These are phyloP conservation scores for Eragrostis tef DNA, from an alignment of 202 grass and related monocot species.

Conservation along the genomic window DNA sequence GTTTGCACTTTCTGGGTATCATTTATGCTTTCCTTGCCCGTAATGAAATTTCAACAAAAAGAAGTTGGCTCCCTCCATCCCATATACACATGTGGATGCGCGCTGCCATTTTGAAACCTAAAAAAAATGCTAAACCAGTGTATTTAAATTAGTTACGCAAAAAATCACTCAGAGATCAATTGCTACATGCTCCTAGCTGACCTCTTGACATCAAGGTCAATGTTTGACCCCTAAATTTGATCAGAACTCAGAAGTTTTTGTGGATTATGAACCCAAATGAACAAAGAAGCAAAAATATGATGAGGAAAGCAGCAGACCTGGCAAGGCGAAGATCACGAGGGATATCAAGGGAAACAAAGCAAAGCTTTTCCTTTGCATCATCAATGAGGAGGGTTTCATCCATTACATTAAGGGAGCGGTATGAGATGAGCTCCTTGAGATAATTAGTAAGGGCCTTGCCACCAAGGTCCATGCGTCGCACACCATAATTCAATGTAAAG, in stretches of 20 bases:
- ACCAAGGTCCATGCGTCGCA: slow-evolving; percentile 83
- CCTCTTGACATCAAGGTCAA: slow-evolving; percentile 6
- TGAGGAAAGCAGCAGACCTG: slow-evolving; percentile 55
- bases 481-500: slow-evolving; percentile 84
- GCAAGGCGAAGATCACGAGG: slow-evolving; percentile 71
- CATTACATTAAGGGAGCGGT: slow-evolving; percentile 92
- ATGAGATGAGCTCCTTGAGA: slow-evolving; percentile 94
- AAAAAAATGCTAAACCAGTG: background rate
- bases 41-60: background rate
- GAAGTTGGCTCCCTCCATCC: background rate
- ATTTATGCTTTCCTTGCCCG: background rate
- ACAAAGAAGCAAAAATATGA: background rate
- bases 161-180: slow-evolving; percentile 16
- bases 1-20: background rate
- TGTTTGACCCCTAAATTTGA: background rate
- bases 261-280: slow-evolving; percentile 12
- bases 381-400: slow-evolving; percentile 94
- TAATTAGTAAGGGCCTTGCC: slow-evolving; percentile 93
- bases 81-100: background rate
- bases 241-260: background rate
- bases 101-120: background rate
- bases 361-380: slow-evolving; percentile 92
- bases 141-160: slow-evolving; percentile 15
- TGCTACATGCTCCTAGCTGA: background rate
- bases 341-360: slow-evolving; percentile 89